Evolutionary conservation across 1,284 basidiomycete species (phyloP).

Genomic region (Cutaneotrichosporon arboriforme): DNA sequence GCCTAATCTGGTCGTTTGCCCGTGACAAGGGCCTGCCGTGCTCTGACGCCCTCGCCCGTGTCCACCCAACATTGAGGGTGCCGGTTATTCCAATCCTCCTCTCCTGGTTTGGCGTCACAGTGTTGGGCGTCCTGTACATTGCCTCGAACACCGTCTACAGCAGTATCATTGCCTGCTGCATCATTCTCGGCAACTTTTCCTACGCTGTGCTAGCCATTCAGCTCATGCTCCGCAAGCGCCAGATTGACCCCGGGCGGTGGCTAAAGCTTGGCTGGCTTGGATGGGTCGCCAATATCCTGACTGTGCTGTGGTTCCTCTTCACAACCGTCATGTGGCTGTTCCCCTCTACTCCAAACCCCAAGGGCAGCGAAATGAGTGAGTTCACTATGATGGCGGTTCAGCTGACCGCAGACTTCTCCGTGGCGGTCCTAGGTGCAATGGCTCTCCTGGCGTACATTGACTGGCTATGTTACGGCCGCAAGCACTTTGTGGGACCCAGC

Average conservation of each 20-base stretch:
- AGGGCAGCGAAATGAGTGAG: slow-evolving; percentile 32
- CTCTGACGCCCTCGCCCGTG: background rate
- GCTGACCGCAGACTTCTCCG: slow-evolving; percentile 25
- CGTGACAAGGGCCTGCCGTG: slow-evolving; percentile 3
- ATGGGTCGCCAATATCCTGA: slow-evolving; percentile 3
- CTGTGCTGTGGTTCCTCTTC: slow-evolving; percentile 33
- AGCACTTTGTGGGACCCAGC: slow-evolving; percentile 14
- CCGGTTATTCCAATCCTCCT: slow-evolving; percentile 6
- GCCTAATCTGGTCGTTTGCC: slow-evolving; percentile 10
- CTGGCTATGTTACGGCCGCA: slow-evolving; percentile 26
- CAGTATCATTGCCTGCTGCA: slow-evolving; percentile 7
- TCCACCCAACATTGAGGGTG: background rate
- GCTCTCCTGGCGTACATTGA: slow-evolving; percentile 19
- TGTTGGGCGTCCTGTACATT: slow-evolving; percentile 8
- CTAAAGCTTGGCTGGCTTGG: slow-evolving; percentile 1
- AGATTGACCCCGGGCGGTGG: slow-evolving; percentile 1
- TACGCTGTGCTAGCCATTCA: slow-evolving; percentile 3
- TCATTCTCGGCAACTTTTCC: slow-evolving; percentile 10
- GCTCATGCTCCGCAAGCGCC: background rate
- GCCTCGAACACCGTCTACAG: slow-evolving; percentile 9
- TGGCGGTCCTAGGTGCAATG: slow-evolving; percentile 23
- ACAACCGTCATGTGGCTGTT: slow-evolving; percentile 49
- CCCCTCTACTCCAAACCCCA: slow-evolving; percentile 32
- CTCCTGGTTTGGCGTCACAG: slow-evolving; percentile 1
- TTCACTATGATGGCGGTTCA: background rate